A percentile compares a stretch with the other conserved stretches of the same genome.
phyloP scores from a whole-genome alignment of 306 rosid genomes.

The Macrotyloma uniflorum region DNA sequence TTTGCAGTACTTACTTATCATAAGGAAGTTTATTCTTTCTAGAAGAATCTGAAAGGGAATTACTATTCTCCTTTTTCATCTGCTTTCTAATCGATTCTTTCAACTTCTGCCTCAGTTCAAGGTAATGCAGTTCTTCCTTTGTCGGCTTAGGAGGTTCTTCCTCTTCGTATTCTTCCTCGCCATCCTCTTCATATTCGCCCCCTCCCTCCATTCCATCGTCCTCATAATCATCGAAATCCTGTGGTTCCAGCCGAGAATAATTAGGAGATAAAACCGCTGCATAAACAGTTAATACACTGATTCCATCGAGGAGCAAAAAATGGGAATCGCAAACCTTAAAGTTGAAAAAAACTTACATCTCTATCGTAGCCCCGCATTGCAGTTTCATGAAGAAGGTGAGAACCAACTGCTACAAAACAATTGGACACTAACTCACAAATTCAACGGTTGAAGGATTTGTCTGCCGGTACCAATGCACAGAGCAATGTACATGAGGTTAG shows the following conservation, averaged over 20 bases:
- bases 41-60: constrained; percentile 38
- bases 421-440: constrained; percentile 7
- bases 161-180: constrained; percentile 53
- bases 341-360: constrained; percentile 49
- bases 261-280: neutral
- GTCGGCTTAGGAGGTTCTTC: constrained; percentile 56
- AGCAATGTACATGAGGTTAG: constrained; percentile 28
- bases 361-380: constrained; percentile 62
- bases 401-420: constrained; percentile 33
- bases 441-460: neutral
- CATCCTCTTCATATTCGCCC: constrained; percentile 54
- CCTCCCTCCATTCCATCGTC: constrained; percentile 38
- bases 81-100: constrained; percentile 69
- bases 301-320: neutral
- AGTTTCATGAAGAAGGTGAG: neutral
- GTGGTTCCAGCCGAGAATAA: constrained; percentile 36
- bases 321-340: neutral
- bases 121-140: constrained; percentile 67
- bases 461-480: constrained; percentile 7
- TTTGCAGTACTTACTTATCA: constrained; percentile 72
- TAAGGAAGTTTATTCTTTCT: constrained; percentile 66
- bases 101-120: constrained; percentile 67
- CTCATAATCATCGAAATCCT: constrained; percentile 46
- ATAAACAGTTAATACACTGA: neutral
- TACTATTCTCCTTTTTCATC: constrained; percentile 56